Evolutionary conservation across 345 rosid species (phyloP).

Genomic region (Cardamine chenopodiifolia): DNA sequence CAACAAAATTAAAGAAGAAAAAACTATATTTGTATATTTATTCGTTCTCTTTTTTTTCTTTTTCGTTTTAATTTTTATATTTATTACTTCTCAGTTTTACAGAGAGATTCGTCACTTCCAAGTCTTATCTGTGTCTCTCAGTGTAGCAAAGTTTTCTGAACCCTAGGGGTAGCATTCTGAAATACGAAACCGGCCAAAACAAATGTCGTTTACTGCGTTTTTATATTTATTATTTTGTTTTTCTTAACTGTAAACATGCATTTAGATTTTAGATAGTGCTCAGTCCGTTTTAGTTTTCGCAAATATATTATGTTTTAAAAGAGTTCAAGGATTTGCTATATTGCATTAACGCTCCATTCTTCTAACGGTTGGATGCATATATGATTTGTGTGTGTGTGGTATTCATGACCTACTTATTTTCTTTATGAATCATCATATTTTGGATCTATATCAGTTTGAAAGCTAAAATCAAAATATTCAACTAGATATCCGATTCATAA

Average conservation of each 20-base stretch:
- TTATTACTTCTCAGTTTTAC: constrained; percentile 2
- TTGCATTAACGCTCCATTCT: neutral
- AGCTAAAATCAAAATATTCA: neutral
- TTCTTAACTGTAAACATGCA: neutral
- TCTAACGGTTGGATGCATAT: neutral
- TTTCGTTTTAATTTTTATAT: neutral
- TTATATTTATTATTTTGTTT: neutral
- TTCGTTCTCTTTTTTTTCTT: neutral
- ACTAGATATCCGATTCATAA: neutral
- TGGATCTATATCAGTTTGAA: neutral
- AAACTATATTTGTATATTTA: too few relatives aligned
- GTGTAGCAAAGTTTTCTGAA: constrained; percentile 21
- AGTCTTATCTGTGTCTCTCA: constrained; percentile 14
- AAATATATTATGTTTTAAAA: neutral
- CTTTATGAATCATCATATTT: neutral
- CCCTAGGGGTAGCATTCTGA: constrained; percentile 22
- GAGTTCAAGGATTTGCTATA: neutral
- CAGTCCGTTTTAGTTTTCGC: neutral
- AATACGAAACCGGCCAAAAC: constrained; percentile 10
- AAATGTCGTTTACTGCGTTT: neutral
- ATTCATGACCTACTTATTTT: neutral
- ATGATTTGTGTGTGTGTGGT: neutral
- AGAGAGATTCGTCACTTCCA: constrained; percentile 30
- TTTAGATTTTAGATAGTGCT: neutral
- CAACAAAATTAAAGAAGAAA: too few relatives aligned